A percentile compares a stretch with the other conserved stretches of the same genome.
These are phyloP conservation scores for Pharus latifolius DNA, from an alignment of 176 grass and related monocot species.

Conservation along the genomic window DNA sequence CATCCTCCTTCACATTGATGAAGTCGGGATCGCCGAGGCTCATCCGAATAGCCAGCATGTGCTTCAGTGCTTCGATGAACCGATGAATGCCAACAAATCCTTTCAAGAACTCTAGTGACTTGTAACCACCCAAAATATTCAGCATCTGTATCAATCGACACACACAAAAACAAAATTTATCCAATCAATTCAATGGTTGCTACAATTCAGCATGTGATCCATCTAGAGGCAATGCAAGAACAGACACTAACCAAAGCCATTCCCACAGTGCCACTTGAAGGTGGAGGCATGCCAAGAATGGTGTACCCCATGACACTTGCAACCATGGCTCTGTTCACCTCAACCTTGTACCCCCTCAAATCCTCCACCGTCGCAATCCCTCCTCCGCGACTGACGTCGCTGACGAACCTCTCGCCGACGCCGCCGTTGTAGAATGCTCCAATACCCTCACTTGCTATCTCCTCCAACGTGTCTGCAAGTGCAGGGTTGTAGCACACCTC, in stretches of 20 bases:
- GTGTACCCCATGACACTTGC: constrained; percentile 58
- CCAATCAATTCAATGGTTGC: neutral
- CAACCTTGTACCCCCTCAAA: constrained; percentile 41
- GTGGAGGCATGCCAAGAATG: constrained; percentile 84
- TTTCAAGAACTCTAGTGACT: constrained; percentile 42
- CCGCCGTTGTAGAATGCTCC: constrained; percentile 53
- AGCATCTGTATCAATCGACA: constrained; percentile 26
- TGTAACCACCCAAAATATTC: constrained; percentile 69
- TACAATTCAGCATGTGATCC: neutral
- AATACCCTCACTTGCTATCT: constrained; percentile 36
- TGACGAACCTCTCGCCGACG: constrained; percentile 38
- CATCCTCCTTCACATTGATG: constrained; percentile 32
- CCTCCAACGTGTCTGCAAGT: constrained; percentile 43
- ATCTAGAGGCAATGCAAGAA: neutral
- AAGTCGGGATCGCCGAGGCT: constrained; percentile 68
- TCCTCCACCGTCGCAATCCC: constrained; percentile 56
- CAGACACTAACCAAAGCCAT: constrained; percentile 42
- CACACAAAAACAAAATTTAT: neutral
- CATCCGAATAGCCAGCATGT: constrained; percentile 70
- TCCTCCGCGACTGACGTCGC: constrained; percentile 41
- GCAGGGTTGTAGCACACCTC: constrained; percentile 71
- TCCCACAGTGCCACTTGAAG: constrained; percentile 74
- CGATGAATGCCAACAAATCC: constrained; percentile 60
- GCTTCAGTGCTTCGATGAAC: constrained; percentile 69
- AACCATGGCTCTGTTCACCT: constrained; percentile 31